These are phyloP conservation scores for Lactifluus hygrophoroides DNA, from an alignment of 768 basidiomycete genomes.

Conservation along the genomic window DNA sequence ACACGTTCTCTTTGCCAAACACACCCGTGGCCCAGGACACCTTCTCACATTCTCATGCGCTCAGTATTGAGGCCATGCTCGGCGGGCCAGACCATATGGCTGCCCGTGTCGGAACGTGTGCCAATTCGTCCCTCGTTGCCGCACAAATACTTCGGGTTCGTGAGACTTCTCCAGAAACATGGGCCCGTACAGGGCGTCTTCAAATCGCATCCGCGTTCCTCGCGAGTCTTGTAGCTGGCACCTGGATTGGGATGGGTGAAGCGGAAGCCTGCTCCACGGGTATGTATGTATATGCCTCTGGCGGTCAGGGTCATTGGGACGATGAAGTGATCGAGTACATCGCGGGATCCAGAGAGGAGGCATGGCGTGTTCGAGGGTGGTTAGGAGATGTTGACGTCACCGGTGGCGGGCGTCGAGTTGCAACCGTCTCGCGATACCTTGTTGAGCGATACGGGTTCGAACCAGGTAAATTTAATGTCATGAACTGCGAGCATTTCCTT, in stretches of 20 bases:
- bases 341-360: slow-evolving; percentile 68
- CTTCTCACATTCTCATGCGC: slow-evolving; percentile 70
- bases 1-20: slow-evolving; percentile 62
- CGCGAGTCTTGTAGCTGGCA: slow-evolving; percentile 60
- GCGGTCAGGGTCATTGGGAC: slow-evolving; percentile 60
- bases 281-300: slow-evolving; percentile 53
- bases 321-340: slow-evolving; percentile 70
- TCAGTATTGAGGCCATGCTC: slow-evolving; percentile 64
- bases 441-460: slow-evolving; percentile 79
- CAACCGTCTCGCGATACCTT: slow-evolving; percentile 64
- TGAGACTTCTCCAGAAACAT: slow-evolving; percentile 75
- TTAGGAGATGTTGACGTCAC: slow-evolving; percentile 73
- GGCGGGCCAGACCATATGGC: slow-evolving; percentile 77
- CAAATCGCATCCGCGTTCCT: slow-evolving; percentile 74
- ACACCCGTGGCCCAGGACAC: slow-evolving; percentile 73
- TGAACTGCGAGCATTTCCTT: not conserved
- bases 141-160: slow-evolving; percentile 72
- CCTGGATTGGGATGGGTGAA: slow-evolving; percentile 64
- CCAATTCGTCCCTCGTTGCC: slow-evolving; percentile 59
- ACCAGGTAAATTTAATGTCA: slow-evolving; percentile 37
- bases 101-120: slow-evolving; percentile 63
- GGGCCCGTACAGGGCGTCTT: slow-evolving; percentile 67
- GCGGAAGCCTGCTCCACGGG: slow-evolving; percentile 73
- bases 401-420: slow-evolving; percentile 53
- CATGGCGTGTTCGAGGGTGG: slow-evolving; percentile 63